Base-by-base conservation (phyloP, 2,329 filamentous ascomycete species). In the Cephalotrichum gorgonifer region DNA sequence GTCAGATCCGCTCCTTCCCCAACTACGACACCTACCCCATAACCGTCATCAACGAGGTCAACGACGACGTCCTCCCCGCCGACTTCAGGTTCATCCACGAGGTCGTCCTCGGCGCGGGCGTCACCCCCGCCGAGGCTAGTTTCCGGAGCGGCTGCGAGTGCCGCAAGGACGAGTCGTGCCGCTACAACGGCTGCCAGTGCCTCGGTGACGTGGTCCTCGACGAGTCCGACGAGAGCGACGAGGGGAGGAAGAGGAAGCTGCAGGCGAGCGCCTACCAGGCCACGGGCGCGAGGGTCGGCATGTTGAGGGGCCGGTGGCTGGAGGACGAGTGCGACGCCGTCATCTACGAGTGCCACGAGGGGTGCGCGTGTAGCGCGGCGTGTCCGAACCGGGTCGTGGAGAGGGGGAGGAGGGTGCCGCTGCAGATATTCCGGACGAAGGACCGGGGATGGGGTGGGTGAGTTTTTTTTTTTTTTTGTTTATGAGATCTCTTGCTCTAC, bases 381-480 rank as follows among this genome's bases (percentile, higher is more conserved):
- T 94, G 88, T 57, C 81, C 83, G 1, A 91, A 88, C 58, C 74
- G 86, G 5, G 81, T 90, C 1, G 86, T 93, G 0, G 85, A 88
- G 58, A 75, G 83, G 44, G 87, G 88, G 0, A 73, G 88, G 3
- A 77, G 74, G 43, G 71, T 93, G 1, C 76, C 81, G 2, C 67
- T 94, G 2, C 79, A 89, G 57, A 86, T 94, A 17, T 93, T 93
- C 63, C 79, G 82, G 48, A 91, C 88, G 0, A 55, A 60, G 2
- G 73, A 81, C 44, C 78, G 86, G 43, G 88, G 88, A 30, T 94
- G 86, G 88, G 88, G 83, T 79, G 62, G 56, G 71, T 63, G 12
- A 31, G 14, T 8, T 22, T 30, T 15, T 26, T 39, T 28, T 15
- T 35, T 38, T 35, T 45, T 46, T 35, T 45, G n/a, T n/a, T n/a